Conservation (phyloP, 2,329 filamentous ascomycete genomes). For the Scedosporium boydii region DNA sequence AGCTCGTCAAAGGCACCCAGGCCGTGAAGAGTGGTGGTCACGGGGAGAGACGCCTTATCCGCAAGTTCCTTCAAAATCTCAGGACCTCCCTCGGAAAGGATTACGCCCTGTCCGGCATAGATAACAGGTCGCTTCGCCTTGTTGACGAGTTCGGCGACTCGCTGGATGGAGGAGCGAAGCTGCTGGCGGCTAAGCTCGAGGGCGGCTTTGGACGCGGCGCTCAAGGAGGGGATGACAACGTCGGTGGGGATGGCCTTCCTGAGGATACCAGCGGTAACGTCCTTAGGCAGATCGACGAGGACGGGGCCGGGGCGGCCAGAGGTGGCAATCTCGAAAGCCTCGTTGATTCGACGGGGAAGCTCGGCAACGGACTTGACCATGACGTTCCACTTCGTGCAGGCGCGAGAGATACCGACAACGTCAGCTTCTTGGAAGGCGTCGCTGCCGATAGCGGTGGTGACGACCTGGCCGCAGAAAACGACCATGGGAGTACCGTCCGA, state of each 20-base stretch:
- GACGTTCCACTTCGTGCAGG: conserved; percentile 98
- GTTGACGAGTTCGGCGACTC: conserved; percentile 77
- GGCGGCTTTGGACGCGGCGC: conserved; percentile 74
- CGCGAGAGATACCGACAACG: conserved; percentile 82
- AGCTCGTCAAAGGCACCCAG: conserved; percentile 89
- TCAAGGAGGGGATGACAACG: conserved; percentile 67
- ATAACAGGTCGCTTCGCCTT: conserved; percentile 88
- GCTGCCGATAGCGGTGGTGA: conserved; percentile 80
- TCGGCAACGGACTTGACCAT: conserved; percentile 96
- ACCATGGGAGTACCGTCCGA: conserved; percentile 95
- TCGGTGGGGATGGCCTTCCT: conserved; percentile 72
- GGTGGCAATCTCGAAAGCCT: conserved; percentile 96
- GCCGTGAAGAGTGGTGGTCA: conserved; percentile 91
- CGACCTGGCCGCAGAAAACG: conserved; percentile 90
- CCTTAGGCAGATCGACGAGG: conserved; percentile 91
- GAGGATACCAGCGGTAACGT: conserved; percentile 81
- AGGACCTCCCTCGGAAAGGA: conserved; percentile 70
- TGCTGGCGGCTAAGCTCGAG: conserved; percentile 64
- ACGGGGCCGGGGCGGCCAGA: conserved; percentile 90
- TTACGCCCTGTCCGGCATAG: conserved; percentile 86
- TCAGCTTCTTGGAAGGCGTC: conserved; percentile 98
- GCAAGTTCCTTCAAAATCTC: conserved; percentile 74
- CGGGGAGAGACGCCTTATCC: conserved; percentile 84
- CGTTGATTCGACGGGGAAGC: conserved; percentile 86
- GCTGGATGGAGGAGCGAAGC: conserved; percentile 62